Evolutionary conservation across 2,329 filamentous ascomycete genomes (phyloP).

Genomic region (Diaporthe vaccinii): DNA sequence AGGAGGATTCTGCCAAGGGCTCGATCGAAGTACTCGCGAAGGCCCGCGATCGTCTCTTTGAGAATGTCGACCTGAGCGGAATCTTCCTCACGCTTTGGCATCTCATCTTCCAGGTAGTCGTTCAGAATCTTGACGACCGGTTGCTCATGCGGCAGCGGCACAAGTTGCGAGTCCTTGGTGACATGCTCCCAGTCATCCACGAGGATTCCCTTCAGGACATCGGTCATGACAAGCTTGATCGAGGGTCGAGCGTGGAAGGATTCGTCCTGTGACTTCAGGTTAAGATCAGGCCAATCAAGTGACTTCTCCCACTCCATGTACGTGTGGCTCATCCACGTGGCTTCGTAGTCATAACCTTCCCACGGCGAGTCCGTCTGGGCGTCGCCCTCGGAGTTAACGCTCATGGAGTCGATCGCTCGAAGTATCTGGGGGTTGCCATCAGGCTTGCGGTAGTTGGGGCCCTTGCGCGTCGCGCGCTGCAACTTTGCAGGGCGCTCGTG

Average conservation of each 20-base stretch:
- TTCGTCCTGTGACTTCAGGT: constrained; percentile 77
- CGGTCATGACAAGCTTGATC: constrained; percentile 87
- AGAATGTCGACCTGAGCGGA: constrained; percentile 86
- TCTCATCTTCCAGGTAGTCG: constrained; percentile 82
- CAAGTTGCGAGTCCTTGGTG: constrained; percentile 93
- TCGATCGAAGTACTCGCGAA: constrained; percentile 96
- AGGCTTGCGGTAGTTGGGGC: not conserved
- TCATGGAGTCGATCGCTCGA: not conserved
- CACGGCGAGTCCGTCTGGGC: not conserved
- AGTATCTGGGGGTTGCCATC: constrained; percentile 11
- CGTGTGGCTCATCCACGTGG: constrained; percentile 21
- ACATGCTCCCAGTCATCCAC: constrained; percentile 99
- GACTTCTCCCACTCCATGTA: not conserved
- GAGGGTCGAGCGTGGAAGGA: constrained; percentile 86
- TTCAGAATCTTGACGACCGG: constrained; percentile 84
- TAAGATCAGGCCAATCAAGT: not conserved
- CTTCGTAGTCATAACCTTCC: not conserved
- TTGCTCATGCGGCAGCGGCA: constrained; percentile 83
- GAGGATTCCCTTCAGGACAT: constrained; percentile 89
- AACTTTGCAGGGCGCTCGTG: constrained; percentile 31
- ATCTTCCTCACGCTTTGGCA: constrained; percentile 72
- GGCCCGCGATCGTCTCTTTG: constrained; percentile 87
- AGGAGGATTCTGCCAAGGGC: constrained; percentile 88
- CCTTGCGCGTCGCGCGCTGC: not conserved
- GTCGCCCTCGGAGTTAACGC: not conserved